Percentiles rank a stretch among this genome's conserved stretches.
Evolutionary conservation across 2,329 filamentous ascomycete species (phyloP).

Genomic region (Phaeophleospora eucalypticola): DNA sequence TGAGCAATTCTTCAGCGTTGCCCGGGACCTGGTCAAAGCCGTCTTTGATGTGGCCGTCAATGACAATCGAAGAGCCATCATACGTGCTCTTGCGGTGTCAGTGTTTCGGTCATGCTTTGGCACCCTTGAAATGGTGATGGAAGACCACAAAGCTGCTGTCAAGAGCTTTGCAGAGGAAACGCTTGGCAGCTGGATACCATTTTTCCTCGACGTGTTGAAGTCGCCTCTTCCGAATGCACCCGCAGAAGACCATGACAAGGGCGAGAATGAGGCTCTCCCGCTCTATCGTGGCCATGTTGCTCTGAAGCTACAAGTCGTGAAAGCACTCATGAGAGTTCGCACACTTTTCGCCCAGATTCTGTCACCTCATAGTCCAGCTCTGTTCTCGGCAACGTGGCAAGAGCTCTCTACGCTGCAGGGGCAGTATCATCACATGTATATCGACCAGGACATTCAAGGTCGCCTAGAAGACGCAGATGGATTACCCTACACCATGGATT

Average conservation of each 20-base stretch:
- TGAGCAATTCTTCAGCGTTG: slow-evolving; percentile 89
- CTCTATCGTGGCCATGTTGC: slow-evolving; percentile 77
- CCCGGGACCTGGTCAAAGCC: slow-evolving; percentile 76
- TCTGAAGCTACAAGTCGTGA: slow-evolving; percentile 89
- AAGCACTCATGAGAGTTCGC: slow-evolving; percentile 81
- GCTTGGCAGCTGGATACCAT: slow-evolving; percentile 76
- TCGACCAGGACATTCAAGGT: slow-evolving; percentile 78
- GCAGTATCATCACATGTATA: slow-evolving; percentile 77
- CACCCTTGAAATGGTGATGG: slow-evolving; percentile 93
- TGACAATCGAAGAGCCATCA: slow-evolving; percentile 62
- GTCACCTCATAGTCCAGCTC: slow-evolving; percentile 71
- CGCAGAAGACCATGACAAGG: slow-evolving; percentile 57
- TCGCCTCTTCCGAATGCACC: slow-evolving; percentile 62
- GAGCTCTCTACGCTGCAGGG: slow-evolving; percentile 71
- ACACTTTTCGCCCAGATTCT: slow-evolving; percentile 77
- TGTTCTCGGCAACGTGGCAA: slow-evolving; percentile 86
- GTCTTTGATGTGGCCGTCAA: slow-evolving; percentile 79
- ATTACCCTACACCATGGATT: slow-evolving; percentile 91
- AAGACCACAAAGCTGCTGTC: slow-evolving; percentile 81
- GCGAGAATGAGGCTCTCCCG: slow-evolving; percentile 54
- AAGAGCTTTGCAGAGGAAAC: slow-evolving; percentile 86
- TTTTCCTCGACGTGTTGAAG: slow-evolving; percentile 78
- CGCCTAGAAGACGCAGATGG: slow-evolving; percentile 84
- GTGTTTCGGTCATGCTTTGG: slow-evolving; percentile 92
- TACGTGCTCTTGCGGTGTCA: slow-evolving; percentile 80